phyloP scores from a whole-genome alignment of 139 green algal species.

The Bryopsis sp. region DNA sequence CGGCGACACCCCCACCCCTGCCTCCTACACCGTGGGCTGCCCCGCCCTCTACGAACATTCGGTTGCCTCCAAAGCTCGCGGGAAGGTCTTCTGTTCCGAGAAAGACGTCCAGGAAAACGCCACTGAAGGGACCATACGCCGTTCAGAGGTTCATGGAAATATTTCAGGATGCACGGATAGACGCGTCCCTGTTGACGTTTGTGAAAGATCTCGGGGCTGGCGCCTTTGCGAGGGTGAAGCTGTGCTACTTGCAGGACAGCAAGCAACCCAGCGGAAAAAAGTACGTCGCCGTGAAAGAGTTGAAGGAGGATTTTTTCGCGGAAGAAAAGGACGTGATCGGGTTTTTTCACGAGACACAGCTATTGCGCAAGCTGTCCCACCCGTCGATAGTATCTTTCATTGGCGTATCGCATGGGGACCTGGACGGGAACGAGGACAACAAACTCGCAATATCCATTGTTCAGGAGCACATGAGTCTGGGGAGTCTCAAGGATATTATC shows the following conservation, averaged over 20 bases:
- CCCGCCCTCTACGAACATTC: too few species aligned
- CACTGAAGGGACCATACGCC: too few species aligned
- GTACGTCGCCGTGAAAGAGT: slow-evolving; percentile 50
- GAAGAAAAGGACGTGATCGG: slow-evolving; percentile 44
- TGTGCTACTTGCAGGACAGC: neutral
- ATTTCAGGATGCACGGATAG: too few species aligned
- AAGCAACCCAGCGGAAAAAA: too few species aligned
- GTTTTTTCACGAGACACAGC: slow-evolving; percentile 52
- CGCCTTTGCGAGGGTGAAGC: slow-evolving; percentile 10
- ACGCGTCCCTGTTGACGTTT: too few species aligned
- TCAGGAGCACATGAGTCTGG: neutral
- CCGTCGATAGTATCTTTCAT: slow-evolving; percentile 20
- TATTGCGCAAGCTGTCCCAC: slow-evolving; percentile 56
- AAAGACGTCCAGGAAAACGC: too few species aligned
- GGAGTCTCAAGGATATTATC: neutral
- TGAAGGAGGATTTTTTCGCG: slow-evolving; percentile 50
- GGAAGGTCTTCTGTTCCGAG: too few species aligned
- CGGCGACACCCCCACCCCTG: too few species aligned
- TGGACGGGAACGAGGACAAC: neutral
- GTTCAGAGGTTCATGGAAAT: too few species aligned
- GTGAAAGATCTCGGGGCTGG: too few species aligned
- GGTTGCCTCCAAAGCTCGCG: too few species aligned
- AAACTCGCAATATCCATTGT: neutral
- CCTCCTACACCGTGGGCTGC: too few species aligned
- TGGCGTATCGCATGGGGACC: neutral